Conservation (phyloP, 2,329 filamentous ascomycete genomes). For the Penicillium freii region DNA sequence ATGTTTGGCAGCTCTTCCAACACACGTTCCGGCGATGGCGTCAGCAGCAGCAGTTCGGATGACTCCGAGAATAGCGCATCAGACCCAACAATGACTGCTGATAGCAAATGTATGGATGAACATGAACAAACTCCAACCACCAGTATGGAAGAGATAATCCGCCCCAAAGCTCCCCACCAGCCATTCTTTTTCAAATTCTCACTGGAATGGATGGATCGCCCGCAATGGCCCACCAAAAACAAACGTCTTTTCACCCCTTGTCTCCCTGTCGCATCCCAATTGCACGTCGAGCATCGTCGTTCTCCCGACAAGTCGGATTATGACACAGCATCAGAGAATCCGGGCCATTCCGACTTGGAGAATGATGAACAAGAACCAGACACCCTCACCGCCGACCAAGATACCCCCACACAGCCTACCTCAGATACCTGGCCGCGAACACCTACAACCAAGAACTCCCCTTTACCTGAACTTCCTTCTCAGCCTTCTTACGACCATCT, state of each 20-base stretch:
- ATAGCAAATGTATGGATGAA: constrained; percentile 30
- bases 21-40: constrained; percentile 45
- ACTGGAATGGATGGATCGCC: constrained; percentile 61
- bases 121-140: constrained; percentile 23
- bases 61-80: constrained; percentile 32
- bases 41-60: constrained; percentile 40
- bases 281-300: constrained; percentile 48
- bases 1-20: constrained; percentile 49
- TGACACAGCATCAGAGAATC: constrained; percentile 26
- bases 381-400: constrained; percentile 5
- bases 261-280: constrained; percentile 57
- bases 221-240: constrained; percentile 51
- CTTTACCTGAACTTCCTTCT: constrained; percentile 17
- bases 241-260: constrained; percentile 55
- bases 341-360: constrained; percentile 18
- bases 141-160: constrained; percentile 26
- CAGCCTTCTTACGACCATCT: constrained; percentile 32
- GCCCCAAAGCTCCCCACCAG: constrained; percentile 49
- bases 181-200: constrained; percentile 66
- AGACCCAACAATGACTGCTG: constrained; percentile 26
- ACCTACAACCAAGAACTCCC: constrained; percentile 20
- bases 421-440: constrained; percentile 11
- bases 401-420: constrained; percentile 6
- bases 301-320: constrained; percentile 26
- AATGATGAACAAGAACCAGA: constrained; percentile 16